phyloP scores from a whole-genome alignment of 2,329 filamentous ascomycete species.

The Fusarium kyushuense region DNA sequence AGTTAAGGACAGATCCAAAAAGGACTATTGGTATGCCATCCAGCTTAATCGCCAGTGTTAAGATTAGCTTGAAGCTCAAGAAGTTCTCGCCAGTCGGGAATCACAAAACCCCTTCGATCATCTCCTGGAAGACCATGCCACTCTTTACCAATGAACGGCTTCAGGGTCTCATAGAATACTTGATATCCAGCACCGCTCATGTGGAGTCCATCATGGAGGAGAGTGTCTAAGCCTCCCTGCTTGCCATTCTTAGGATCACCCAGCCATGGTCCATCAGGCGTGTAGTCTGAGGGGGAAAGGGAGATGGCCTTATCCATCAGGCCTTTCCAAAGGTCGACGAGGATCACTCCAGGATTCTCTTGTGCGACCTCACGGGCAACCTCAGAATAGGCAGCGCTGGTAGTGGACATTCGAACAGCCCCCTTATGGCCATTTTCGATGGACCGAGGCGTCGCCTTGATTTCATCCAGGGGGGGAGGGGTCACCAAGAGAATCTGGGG shows the following conservation, averaged over 20 bases:
- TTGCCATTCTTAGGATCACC: conserved; percentile 64
- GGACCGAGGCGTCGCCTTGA: conserved; percentile 67
- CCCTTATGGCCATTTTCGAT: conserved; percentile 59
- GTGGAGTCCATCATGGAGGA: conserved; percentile 70
- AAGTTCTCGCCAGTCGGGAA: conserved; percentile 62
- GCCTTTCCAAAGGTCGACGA: conserved; percentile 83
- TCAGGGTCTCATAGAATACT: conserved; percentile 63
- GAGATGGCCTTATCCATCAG: conserved; percentile 78
- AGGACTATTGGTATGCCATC: background rate
- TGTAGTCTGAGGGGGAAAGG: conserved; percentile 68
- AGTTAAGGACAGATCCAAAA: background rate
- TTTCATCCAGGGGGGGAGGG: conserved; percentile 85
- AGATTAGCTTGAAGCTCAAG: conserved; percentile 26
- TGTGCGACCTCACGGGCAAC: conserved; percentile 75
- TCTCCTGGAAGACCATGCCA: conserved; percentile 54
- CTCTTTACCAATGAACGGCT: conserved; percentile 61
- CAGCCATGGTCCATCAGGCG: conserved; percentile 60
- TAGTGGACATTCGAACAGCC: conserved; percentile 60
- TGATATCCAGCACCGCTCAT: conserved; percentile 66
- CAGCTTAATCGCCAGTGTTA: conserved; percentile 26
- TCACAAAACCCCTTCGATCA: conserved; percentile 56
- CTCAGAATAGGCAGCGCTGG: conserved; percentile 69
- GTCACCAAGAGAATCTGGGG: conserved; percentile 82
- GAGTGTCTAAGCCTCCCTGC: conserved; percentile 62
- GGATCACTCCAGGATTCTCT: conserved; percentile 72